phyloP scores from a whole-genome alignment of 2,329 filamentous ascomycete species.

The Didymella pomorum region DNA sequence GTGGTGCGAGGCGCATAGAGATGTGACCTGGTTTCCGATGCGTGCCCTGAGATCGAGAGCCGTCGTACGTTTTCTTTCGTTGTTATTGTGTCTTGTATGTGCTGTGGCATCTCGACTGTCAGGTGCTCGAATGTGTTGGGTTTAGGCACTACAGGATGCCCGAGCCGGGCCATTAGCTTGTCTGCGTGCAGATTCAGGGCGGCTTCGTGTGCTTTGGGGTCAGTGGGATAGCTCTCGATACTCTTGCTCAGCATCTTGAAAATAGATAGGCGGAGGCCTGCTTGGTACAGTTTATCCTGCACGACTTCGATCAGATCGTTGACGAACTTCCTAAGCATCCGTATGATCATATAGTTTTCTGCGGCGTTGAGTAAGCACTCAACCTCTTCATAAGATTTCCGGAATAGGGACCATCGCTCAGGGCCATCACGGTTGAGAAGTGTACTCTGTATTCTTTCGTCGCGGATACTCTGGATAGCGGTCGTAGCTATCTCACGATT shows the following conservation, averaged over 20 bases:
- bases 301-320: not conserved
- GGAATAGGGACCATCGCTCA: not conserved
- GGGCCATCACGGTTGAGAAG: not conserved
- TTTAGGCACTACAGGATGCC: not conserved
- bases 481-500: not conserved
- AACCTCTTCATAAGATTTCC: not conserved
- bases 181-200: not conserved
- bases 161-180: not conserved
- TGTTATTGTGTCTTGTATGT: not conserved
- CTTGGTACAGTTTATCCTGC: not conserved
- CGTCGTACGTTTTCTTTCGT: not conserved
- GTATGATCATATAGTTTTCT: not conserved
- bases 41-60: not conserved
- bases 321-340: not conserved
- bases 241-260: not conserved
- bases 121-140: not conserved
- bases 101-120: not conserved
- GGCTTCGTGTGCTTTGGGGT: not conserved
- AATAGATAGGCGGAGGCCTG: not conserved
- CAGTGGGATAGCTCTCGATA: not conserved
- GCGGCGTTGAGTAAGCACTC: not conserved
- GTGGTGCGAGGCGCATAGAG: not conserved
- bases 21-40: not conserved
- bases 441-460: not conserved
- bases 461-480: not conserved